Evolutionary conservation across 352 stramenopile species (phyloP).

Genomic region (Phytophthora sp.): DNA sequence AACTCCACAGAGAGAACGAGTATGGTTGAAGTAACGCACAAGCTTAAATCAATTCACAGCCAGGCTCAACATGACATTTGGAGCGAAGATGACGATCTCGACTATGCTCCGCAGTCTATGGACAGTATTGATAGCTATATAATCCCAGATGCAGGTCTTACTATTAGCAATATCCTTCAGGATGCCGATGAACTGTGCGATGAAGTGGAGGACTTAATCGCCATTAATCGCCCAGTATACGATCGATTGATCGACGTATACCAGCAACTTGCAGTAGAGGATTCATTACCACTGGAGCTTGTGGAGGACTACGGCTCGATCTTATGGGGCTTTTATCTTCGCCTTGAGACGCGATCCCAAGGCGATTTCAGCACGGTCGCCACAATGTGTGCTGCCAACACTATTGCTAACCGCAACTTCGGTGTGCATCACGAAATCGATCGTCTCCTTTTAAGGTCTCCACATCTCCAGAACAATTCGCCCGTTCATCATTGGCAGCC

Average conservation of each 20-base stretch:
- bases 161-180: background rate
- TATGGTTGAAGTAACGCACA: constrained; percentile 9
- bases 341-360: background rate
- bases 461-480: background rate
- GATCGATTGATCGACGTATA: background rate
- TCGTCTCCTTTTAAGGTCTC: background rate
- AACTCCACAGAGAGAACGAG: background rate
- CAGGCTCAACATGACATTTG: background rate
- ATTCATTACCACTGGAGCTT: background rate
- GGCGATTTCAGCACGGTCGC: background rate
- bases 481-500: constrained; percentile 9
- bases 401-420: constrained; percentile 11
- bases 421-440: constrained; percentile 23
- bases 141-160: background rate
- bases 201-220: background rate
- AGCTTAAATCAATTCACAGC: background rate
- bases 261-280: background rate
- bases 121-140: background rate
- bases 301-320: constrained; percentile 8
- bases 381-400: constrained; percentile 5
- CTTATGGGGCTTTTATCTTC: background rate
- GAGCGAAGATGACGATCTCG: constrained; percentile 5
- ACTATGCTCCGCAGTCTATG: background rate
- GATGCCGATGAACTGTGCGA: background rate
- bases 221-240: background rate